A percentile compares a stretch with the other conserved stretches of the same genome.
These are phyloP conservation scores for Colletotrichum kahawae DNA, from an alignment of 2,329 filamentous ascomycete genomes.

Conservation along the genomic window DNA sequence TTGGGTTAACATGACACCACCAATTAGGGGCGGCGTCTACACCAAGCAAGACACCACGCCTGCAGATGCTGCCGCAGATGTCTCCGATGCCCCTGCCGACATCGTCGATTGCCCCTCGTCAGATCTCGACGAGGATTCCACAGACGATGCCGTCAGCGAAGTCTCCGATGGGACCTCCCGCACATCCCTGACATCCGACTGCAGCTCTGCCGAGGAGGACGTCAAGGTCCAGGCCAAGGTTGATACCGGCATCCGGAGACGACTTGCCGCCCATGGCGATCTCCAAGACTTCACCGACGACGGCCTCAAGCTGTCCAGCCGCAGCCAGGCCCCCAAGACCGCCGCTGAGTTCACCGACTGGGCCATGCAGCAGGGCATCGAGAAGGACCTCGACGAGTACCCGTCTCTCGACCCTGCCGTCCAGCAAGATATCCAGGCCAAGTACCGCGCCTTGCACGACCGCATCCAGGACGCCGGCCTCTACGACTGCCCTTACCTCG, in stretches of 20 bases:
- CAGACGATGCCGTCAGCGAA: slow-evolving; percentile 17
- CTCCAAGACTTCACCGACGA: neutral
- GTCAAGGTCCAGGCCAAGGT: neutral
- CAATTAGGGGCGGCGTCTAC: slow-evolving; percentile 58
- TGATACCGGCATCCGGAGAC: slow-evolving; percentile 12
- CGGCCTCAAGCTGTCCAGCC: neutral
- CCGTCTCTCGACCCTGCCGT: slow-evolving; percentile 59
- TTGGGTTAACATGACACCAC: slow-evolving; percentile 64
- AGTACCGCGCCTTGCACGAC: slow-evolving; percentile 63
- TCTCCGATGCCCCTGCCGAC: neutral
- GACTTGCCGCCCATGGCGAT: neutral
- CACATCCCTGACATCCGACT: slow-evolving; percentile 22
- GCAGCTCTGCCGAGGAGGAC: slow-evolving; percentile 14
- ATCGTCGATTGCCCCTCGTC: slow-evolving; percentile 13
- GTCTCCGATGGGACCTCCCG: slow-evolving; percentile 17
- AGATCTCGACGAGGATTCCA: slow-evolving; percentile 13
- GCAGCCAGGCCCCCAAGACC: slow-evolving; percentile 11
- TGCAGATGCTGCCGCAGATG: slow-evolving; percentile 2
- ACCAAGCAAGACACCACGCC: slow-evolving; percentile 25
- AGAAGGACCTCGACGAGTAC: slow-evolving; percentile 42
- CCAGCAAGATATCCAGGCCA: slow-evolving; percentile 58
- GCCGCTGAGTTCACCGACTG: slow-evolving; percentile 37
- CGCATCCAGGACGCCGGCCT: slow-evolving; percentile 58
- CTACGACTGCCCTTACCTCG: slow-evolving; percentile 62
- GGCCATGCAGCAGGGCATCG: slow-evolving; percentile 39